Conservation (phyloP, 495 filamentous ascomycete genomes). For the Aspergillus asperescens region DNA sequence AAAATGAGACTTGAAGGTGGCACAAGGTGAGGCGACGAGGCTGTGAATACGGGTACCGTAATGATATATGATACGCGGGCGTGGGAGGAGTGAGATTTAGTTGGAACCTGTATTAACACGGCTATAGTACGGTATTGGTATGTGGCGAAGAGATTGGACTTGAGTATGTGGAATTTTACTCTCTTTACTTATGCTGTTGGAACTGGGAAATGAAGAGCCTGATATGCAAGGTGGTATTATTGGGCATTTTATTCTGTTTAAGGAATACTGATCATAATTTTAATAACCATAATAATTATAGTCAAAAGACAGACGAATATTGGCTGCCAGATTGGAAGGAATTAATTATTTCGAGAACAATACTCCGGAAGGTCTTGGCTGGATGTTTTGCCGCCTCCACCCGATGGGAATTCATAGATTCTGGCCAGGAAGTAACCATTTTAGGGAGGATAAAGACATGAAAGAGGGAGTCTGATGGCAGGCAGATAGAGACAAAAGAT, state of each 20-base stretch:
- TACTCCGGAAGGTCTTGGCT: constrained; percentile 12
- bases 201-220: background rate
- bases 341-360: constrained; percentile 6
- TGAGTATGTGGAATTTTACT: background rate
- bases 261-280: background rate
- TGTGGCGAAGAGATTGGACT: background rate
- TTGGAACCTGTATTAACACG: background rate
- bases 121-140: background rate
- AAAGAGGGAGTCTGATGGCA: background rate
- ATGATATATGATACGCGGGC: background rate
- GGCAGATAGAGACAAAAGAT: too few species aligned
- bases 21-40: background rate
- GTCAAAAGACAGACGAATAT: too few species aligned
- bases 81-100: background rate
- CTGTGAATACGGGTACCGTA: constrained; percentile 2
- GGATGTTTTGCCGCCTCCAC: constrained; percentile 16
- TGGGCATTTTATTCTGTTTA: background rate
- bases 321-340: too few species aligned
- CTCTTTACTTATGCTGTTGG: background rate
- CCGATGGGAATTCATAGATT: constrained; percentile 4
- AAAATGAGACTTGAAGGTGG: background rate
- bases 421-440: background rate
- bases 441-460: background rate
- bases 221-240: background rate
- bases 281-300: too few species aligned